phyloP scores from a whole-genome alignment of 1,284 basidiomycete species.

The Leucoagaricus sp. region DNA sequence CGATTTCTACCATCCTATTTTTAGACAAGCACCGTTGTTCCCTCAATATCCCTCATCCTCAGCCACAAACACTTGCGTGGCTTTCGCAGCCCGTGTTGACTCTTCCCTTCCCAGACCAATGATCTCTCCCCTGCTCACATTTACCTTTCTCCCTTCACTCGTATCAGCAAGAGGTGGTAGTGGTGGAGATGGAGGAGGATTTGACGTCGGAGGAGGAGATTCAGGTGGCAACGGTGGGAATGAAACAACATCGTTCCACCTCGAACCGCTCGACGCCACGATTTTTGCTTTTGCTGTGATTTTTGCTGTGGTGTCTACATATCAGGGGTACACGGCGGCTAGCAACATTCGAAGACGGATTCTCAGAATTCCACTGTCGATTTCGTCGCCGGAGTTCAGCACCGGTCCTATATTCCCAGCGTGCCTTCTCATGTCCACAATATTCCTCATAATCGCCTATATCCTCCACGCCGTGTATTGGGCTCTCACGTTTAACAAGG shows the following conservation, averaged over 20 bases:
- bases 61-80: no score
- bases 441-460: neutral
- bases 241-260: neutral
- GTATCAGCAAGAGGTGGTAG: no score
- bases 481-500: neutral
- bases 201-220: no score
- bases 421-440: neutral
- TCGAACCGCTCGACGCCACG: constrained; percentile 1
- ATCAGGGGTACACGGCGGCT: neutral
- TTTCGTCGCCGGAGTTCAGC: neutral
- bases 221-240: no score
- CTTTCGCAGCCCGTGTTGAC: no score
- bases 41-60: no score
- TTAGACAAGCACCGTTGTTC: no score
- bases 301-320: neutral
- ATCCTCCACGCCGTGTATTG: neutral
- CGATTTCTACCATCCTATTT: no score
- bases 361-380: neutral
- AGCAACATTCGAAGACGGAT: neutral
- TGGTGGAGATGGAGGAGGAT: no score
- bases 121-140: no score
- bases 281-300: constrained; percentile 1
- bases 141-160: no score
- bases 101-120: no score
- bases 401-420: constrained; percentile 2